Base-by-base conservation (phyloP, 1,284 basidiomycete species). In the Tilletia indica region DNA sequence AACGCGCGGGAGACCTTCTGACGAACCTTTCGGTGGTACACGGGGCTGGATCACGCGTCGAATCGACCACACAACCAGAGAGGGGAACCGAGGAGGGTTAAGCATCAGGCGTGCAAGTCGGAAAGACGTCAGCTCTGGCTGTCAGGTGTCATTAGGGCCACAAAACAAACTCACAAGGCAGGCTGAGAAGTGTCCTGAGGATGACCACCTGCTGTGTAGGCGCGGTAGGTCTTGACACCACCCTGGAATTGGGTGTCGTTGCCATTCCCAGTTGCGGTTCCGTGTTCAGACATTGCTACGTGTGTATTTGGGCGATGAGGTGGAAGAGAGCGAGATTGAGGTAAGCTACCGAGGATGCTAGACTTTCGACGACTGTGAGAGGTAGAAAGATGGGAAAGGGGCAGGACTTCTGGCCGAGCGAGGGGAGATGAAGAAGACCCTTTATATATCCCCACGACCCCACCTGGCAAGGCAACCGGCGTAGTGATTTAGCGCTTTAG, bases 141-240 rank as follows among this genome's bases (percentile, higher is more conserved):
- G 25, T 31, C 25, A 31, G 25, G 25, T 31, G 25, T 31, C 25
- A 31, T 31, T 31, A 31, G 25, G 25, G 25, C 25, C 25, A 31
- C 25, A 31, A 31, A 31, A 31, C 25, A 2, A 25, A 54, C 51
- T 54, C 51, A 54, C 51, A 82, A 80, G 11, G 79, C 80, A n/a
- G 84, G 84, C 71, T 85, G 86, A 64, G 83, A 81, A 36, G 75
- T 80, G 77, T 87, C 87, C 72, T 85, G 81, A 34, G 85, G 84
- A 75, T 87, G 84, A 48, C 86, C 86, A 67, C 86, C 86, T 31
- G 85, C 82, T 19, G 86, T 85, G 74, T 85, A 68, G 12, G 74
- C 73, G 8, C 71, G 76, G 4, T 73, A 71, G 74, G 74, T 34
- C 58, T 63, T 63, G 58, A 34, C 58, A 31, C 58, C 58, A 38